These are phyloP conservation scores for Melocanna baccifera DNA, from an alignment of 176 grass and related monocot genomes.

Conservation along the genomic window DNA sequence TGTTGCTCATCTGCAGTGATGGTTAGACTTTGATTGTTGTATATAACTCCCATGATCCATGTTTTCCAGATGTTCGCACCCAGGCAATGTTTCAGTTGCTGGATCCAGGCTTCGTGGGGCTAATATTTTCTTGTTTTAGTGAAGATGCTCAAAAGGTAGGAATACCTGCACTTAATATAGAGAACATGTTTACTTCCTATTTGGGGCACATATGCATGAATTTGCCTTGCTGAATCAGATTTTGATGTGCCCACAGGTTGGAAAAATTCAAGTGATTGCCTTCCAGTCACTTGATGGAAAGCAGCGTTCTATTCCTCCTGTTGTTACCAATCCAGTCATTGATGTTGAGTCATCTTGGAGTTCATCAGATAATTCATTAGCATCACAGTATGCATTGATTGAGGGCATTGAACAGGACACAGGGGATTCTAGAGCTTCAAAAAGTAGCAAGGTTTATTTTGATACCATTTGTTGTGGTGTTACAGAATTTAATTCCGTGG, in stretches of 20 bases:
- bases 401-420: constrained; percentile 62
- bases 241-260: constrained; percentile 50
- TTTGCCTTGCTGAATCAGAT: constrained; percentile 10
- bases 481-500: background rate
- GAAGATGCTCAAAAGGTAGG: constrained; percentile 85
- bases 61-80: constrained; percentile 84
- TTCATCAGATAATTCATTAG: constrained; percentile 41
- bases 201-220: background rate
- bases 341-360: constrained; percentile 55
- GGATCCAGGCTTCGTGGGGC: constrained; percentile 76
- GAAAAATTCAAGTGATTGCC: constrained; percentile 92
- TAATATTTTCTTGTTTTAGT: constrained; percentile 97
- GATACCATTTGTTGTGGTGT: background rate
- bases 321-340: constrained; percentile 47
- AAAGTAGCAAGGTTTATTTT: constrained; percentile 40
- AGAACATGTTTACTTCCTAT: background rate
- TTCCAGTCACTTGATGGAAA: constrained; percentile 80
- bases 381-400: constrained; percentile 29
- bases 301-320: constrained; percentile 33
- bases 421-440: constrained; percentile 56
- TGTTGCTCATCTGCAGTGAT: background rate
- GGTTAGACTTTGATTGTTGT: constrained; percentile 11
- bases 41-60: constrained; percentile 3
- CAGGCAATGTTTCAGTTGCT: constrained; percentile 94
- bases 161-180: background rate